phyloP scores from a whole-genome alignment of 768 basidiomycete species.

The Fomitopsis serialis region DNA sequence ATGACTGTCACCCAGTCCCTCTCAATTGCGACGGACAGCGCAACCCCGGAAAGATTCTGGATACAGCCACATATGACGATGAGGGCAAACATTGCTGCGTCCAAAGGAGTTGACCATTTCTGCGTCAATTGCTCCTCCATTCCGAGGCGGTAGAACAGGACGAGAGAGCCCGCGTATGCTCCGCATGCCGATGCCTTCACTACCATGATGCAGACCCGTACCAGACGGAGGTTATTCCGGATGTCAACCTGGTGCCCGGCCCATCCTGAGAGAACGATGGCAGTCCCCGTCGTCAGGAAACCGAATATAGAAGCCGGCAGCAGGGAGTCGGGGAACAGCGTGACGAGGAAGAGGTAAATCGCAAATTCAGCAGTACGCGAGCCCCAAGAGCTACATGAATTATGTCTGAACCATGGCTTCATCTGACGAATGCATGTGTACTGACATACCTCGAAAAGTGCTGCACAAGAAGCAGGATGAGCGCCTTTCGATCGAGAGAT shows the following conservation, averaged over 20 bases:
- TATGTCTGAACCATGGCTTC: background rate
- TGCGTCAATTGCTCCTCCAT: background rate
- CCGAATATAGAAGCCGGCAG: constrained; percentile 45
- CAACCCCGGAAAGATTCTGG: constrained; percentile 34
- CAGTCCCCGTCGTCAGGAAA: constrained; percentile 34
- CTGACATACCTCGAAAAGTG: constrained; percentile 19
- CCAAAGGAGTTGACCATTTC: constrained; percentile 9
- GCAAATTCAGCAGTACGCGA: constrained; percentile 37
- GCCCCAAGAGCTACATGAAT: constrained; percentile 20
- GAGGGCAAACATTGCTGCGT: constrained; percentile 28
- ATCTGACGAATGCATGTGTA: too few relatives aligned
- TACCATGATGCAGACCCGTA: constrained; percentile 31
- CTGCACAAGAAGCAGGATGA: constrained; percentile 11
- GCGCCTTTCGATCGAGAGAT: constrained; percentile 9
- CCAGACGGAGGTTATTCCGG: constrained; percentile 29
- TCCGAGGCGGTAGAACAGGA: constrained; percentile 20
- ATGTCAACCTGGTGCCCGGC: constrained; percentile 40
- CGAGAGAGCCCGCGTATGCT: constrained; percentile 30
- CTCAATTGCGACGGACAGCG: constrained; percentile 41
- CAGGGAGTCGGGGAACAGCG: constrained; percentile 36
- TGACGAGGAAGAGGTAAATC: constrained; percentile 36
- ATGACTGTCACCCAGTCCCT: constrained; percentile 47
- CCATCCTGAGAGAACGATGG: constrained; percentile 35
- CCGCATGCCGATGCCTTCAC: constrained; percentile 34
- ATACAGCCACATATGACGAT: constrained; percentile 30